phyloP scores from a whole-genome alignment of 495 filamentous ascomycete species.

The Xylaria castorea region DNA sequence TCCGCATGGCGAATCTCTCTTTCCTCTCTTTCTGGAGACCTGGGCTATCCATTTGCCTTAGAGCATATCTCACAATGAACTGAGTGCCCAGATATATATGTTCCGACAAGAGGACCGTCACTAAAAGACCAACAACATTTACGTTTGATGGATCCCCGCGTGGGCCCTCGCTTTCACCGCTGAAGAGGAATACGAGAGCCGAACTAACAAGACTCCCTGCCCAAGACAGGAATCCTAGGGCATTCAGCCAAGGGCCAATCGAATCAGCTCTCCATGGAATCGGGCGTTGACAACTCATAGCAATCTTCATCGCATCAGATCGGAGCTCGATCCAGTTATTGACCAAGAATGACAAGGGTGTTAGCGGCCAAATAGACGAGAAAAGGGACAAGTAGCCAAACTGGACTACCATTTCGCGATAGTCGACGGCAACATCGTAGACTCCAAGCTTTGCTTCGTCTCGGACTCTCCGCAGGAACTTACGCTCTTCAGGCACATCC shows the following conservation, averaged over 20 bases:
- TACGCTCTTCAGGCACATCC: constrained; percentile 74
- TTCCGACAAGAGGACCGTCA: constrained; percentile 86
- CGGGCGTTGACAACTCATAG: constrained; percentile 84
- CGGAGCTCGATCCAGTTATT: constrained; percentile 98
- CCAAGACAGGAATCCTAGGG: constrained; percentile 88
- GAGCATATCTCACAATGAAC: constrained; percentile 69
- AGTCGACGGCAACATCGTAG: constrained; percentile 88
- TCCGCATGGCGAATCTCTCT: constrained; percentile 76
- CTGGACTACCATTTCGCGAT: constrained; percentile 95
- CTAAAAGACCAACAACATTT: constrained; percentile 78
- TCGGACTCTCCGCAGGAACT: constrained; percentile 81
- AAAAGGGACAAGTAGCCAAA: constrained; percentile 95
- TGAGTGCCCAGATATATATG: constrained; percentile 81
- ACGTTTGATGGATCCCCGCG: constrained; percentile 69
- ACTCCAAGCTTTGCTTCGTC: constrained; percentile 83
- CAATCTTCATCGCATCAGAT: constrained; percentile 94
- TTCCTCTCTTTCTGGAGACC: constrained; percentile 81
- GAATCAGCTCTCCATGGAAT: constrained; percentile 87
- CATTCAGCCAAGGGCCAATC: constrained; percentile 93
- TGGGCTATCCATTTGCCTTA: constrained; percentile 83
- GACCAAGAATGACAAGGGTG: constrained; percentile 84
- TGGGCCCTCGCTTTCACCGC: constrained; percentile 60
- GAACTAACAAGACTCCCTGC: constrained; percentile 85
- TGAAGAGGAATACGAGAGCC: constrained; percentile 88
- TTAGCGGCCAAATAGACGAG: constrained; percentile 90